A percentile compares a stretch with the other conserved stretches of the same genome.
Conservation (phyloP, 2,329 filamentous ascomycete species). For the Pseudogymnoascus sp. region DNA sequence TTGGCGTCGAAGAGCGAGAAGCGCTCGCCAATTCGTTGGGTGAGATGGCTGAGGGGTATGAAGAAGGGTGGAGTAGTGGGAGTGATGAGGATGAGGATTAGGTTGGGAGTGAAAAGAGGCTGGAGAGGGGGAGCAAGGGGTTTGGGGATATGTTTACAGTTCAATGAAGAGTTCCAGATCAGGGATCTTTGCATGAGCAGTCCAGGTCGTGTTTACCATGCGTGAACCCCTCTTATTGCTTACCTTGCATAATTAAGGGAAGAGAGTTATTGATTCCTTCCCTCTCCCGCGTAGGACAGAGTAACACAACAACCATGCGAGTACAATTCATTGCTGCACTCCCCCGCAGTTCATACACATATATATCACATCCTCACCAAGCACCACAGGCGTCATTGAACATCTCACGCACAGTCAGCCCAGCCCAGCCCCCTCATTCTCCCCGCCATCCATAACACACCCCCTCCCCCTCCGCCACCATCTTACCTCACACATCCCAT, state of each 20-base stretch:
- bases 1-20: slow-evolving; percentile 74
- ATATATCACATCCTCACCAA: neutral
- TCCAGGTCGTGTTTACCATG: neutral
- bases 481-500: neutral
- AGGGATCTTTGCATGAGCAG: neutral
- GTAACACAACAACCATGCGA: neutral
- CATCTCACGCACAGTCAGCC: neutral
- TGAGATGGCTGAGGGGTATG: slow-evolving; percentile 78
- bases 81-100: slow-evolving; percentile 60
- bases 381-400: neutral
- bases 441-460: neutral
- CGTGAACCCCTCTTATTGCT: neutral
- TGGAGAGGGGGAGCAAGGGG: neutral
- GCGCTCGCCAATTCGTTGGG: slow-evolving; percentile 70
- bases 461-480: neutral
- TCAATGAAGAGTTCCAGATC: neutral
- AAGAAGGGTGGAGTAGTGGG: slow-evolving; percentile 77
- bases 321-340: neutral
- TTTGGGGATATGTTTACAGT: neutral
- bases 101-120: neutral
- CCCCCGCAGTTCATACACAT: neutral
- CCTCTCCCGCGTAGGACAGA: neutral
- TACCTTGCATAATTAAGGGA: neutral
- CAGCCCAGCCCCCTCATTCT: neutral
- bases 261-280: neutral